Percentiles rank a stretch among this genome's conserved stretches.
These are phyloP conservation scores for Phaeophleospora eucalypticola DNA, from an alignment of 2,329 filamentous ascomycete genomes.

Conservation along the genomic window DNA sequence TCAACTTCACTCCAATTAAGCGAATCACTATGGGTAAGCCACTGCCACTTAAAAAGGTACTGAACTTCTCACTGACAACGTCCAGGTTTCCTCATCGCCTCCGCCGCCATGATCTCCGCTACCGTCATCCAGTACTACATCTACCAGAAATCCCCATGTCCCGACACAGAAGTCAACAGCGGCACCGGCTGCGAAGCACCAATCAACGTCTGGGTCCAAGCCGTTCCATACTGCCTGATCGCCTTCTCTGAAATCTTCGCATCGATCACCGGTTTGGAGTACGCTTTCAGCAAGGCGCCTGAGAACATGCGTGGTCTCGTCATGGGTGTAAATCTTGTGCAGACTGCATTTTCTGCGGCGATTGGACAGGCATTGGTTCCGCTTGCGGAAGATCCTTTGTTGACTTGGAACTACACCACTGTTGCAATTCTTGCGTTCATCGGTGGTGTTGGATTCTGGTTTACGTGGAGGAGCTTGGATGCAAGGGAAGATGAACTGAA, in stretches of 20 bases:
- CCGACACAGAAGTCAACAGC: slow-evolving; percentile 13
- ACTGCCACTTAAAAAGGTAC: too few species aligned
- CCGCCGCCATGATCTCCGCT: slow-evolving; percentile 52
- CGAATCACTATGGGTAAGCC: slow-evolving; percentile 44
- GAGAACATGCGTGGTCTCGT: slow-evolving; percentile 46
- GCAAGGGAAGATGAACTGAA: slow-evolving; percentile 66
- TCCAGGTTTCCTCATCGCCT: slow-evolving; percentile 46
- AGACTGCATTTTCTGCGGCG: slow-evolving; percentile 55
- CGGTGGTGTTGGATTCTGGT: slow-evolving; percentile 64
- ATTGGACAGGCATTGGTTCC: slow-evolving; percentile 61
- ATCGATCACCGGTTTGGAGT: slow-evolving; percentile 43
- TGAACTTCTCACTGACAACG: background rate
- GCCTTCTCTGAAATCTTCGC: slow-evolving; percentile 45
- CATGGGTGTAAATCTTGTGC: slow-evolving; percentile 54
- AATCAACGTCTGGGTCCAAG: slow-evolving; percentile 43
- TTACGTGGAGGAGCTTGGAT: slow-evolving; percentile 63
- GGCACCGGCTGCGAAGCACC: slow-evolving; percentile 31
- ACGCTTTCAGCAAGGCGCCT: slow-evolving; percentile 46
- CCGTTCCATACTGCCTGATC: slow-evolving; percentile 43
- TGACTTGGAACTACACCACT: slow-evolving; percentile 64
- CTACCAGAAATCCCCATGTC: slow-evolving; percentile 40
- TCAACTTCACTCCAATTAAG: slow-evolving; percentile 49
- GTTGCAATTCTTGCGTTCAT: slow-evolving; percentile 60
- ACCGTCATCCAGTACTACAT: slow-evolving; percentile 54
- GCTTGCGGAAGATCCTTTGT: slow-evolving; percentile 58